phyloP scores from a whole-genome alignment of 1,284 basidiomycete genomes.

The Tilletiaria anomala region DNA sequence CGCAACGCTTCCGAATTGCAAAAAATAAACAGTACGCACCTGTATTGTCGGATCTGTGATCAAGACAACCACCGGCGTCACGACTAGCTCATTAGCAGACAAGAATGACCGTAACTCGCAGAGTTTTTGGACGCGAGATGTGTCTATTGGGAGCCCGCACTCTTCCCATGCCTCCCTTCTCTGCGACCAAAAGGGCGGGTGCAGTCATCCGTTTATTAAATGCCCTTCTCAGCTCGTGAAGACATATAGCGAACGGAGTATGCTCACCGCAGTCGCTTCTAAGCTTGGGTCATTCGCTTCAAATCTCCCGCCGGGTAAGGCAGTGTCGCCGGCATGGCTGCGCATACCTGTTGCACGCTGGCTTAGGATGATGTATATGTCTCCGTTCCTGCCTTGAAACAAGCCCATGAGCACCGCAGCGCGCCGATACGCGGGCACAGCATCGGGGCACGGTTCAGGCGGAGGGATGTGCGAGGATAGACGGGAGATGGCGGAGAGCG shows the following conservation, averaged over 20 bases:
- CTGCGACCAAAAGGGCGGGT: neutral
- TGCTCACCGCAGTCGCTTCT: constrained; percentile 24
- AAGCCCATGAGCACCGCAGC: constrained; percentile 30
- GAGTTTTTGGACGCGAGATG: constrained; percentile 13
- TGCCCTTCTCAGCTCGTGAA: neutral
- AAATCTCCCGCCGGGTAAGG: constrained; percentile 31
- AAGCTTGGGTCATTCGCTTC: constrained; percentile 23
- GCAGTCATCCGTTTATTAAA: neutral
- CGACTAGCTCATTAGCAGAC: constrained; percentile 33
- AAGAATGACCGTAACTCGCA: constrained; percentile 29
- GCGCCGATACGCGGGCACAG: constrained; percentile 26
- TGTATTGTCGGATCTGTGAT: constrained; percentile 15
- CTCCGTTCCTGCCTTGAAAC: constrained; percentile 22
- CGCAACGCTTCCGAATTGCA: neutral
- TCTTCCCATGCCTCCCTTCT: constrained; percentile 12
- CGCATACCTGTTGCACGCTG: constrained; percentile 15
- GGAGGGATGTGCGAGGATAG: too few species aligned
- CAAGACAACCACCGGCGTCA: constrained; percentile 30
- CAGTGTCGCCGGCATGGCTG: constrained; percentile 32
- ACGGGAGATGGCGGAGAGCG: too few species aligned
- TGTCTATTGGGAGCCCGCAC: constrained; percentile 26
- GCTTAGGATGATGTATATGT: constrained; percentile 29
- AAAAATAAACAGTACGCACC: constrained; percentile 3
- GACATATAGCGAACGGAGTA: neutral
- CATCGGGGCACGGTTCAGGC: constrained; percentile 19